phyloP scores from a whole-genome alignment of 2,329 filamentous ascomycete genomes.

The Basipetospora sp. region DNA sequence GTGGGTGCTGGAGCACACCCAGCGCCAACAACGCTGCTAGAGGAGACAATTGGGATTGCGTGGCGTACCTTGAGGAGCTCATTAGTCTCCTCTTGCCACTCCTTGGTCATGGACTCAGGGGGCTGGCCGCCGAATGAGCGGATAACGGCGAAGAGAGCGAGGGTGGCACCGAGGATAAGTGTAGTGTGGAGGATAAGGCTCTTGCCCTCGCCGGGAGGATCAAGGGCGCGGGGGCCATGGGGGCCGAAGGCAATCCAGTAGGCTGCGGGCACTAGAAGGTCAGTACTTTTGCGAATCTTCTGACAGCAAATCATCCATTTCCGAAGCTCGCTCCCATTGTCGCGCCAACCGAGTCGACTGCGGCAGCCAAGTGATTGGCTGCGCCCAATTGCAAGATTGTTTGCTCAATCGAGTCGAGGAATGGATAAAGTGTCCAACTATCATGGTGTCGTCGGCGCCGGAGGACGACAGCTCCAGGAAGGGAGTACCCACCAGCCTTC shows the following conservation, averaged over 20 bases:
- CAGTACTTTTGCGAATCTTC: too few species aligned
- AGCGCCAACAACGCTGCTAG: too few species aligned
- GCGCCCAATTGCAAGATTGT: too few species aligned
- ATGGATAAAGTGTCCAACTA: too few species aligned
- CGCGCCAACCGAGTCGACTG: too few species aligned
- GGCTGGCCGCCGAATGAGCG: constrained; percentile 56
- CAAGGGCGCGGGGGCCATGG: constrained; percentile 74
- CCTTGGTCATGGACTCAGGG: constrained; percentile 84
- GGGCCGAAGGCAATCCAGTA: constrained; percentile 98
- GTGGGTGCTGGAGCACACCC: too few species aligned
- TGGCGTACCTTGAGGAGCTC: constrained; percentile 77
- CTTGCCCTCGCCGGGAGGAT: constrained; percentile 71
- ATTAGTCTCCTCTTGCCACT: constrained; percentile 91
- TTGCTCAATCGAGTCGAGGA: too few species aligned
- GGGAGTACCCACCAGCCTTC: constrained; percentile 74
- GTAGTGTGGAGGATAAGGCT: constrained; percentile 63
- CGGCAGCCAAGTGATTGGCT: too few species aligned
- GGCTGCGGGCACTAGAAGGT: constrained; percentile 37
- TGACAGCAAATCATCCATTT: too few species aligned
- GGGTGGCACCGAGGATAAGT: constrained; percentile 50
- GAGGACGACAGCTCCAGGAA: too few species aligned
- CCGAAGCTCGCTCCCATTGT: too few species aligned
- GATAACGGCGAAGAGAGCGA: constrained; percentile 56
- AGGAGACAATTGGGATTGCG: background rate
- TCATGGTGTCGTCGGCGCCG: too few species aligned